phyloP scores from a whole-genome alignment of 768 basidiomycete species.

The Mycena crocata region DNA sequence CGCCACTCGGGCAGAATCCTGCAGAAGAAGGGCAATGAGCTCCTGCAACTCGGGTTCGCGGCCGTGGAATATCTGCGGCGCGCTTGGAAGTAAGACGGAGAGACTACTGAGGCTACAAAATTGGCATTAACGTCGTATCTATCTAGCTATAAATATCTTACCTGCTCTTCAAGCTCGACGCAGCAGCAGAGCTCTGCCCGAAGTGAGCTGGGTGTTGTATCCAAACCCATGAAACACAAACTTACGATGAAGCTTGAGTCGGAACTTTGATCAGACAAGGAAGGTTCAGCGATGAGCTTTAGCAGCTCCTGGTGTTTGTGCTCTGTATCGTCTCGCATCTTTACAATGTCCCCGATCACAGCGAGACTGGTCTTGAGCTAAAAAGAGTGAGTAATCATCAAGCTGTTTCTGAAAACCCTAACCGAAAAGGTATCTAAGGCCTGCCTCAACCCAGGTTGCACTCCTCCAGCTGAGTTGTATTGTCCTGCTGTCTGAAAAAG shows the following conservation, averaged over 20 bases:
- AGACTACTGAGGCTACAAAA: not conserved
- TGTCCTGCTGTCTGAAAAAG: not conserved
- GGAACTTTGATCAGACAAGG: not conserved
- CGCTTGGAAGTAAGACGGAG: not conserved
- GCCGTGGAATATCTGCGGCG: constrained; percentile 18
- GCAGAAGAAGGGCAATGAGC: not conserved
- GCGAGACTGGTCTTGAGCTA: too few species aligned
- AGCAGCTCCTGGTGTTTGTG: not conserved
- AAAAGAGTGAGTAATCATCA: too few species aligned
- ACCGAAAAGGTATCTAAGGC: not conserved
- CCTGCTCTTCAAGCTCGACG: too few species aligned
- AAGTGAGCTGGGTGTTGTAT: too few species aligned
- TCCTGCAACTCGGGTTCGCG: constrained; percentile 14
- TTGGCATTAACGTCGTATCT: too few species aligned
- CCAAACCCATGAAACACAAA: too few species aligned
- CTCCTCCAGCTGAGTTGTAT: not conserved
- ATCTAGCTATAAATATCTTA: too few species aligned
- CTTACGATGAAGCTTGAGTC: not conserved
- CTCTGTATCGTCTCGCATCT: too few species aligned
- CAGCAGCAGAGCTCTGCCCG: too few species aligned
- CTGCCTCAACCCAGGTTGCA: not conserved
- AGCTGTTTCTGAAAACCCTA: too few species aligned
- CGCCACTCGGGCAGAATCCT: not conserved
- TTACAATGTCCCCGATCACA: too few species aligned
- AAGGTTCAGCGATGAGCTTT: not conserved